phyloP scores from a whole-genome alignment of 306 rosid species.

The Psophocarpus tetragonolobus region DNA sequence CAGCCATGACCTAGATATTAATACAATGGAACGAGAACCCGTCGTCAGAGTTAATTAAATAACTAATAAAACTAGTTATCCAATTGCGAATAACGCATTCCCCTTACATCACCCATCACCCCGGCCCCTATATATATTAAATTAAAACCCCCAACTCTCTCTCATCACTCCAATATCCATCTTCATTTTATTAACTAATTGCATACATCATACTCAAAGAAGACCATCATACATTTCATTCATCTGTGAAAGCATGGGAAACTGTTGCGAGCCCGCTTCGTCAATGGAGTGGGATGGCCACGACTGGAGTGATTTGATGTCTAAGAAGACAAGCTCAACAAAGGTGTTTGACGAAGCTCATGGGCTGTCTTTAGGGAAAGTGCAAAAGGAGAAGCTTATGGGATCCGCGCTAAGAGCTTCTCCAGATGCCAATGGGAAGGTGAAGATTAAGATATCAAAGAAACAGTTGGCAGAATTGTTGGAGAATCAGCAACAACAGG shows the following conservation, averaged over 20 bases:
- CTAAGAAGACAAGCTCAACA: not conserved
- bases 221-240: not conserved
- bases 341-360: conserved; percentile 34
- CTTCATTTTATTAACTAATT: not conserved
- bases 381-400: conserved; percentile 35
- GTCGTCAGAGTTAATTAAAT: too few species aligned
- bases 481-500: conserved; percentile 27
- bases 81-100: too few species aligned
- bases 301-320: conserved; percentile 43
- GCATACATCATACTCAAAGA: not conserved
- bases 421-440: conserved; percentile 19
- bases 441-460: conserved; percentile 64
- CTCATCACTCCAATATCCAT: too few species aligned
- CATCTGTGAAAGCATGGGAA: conserved; percentile 41
- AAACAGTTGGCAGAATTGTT: conserved; percentile 51
- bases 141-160: too few species aligned
- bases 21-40: too few species aligned
- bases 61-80: too few species aligned
- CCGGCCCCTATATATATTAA: too few species aligned
- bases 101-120: too few species aligned
- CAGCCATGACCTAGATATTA: too few species aligned
- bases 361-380: not conserved
- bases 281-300: conserved; percentile 50
- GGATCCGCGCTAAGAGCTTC: conserved; percentile 20
- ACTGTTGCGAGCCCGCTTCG: conserved; percentile 36